phyloP scores from a whole-genome alignment of 371 early-diverging fungal species.

The Chytridium lagenaria region DNA sequence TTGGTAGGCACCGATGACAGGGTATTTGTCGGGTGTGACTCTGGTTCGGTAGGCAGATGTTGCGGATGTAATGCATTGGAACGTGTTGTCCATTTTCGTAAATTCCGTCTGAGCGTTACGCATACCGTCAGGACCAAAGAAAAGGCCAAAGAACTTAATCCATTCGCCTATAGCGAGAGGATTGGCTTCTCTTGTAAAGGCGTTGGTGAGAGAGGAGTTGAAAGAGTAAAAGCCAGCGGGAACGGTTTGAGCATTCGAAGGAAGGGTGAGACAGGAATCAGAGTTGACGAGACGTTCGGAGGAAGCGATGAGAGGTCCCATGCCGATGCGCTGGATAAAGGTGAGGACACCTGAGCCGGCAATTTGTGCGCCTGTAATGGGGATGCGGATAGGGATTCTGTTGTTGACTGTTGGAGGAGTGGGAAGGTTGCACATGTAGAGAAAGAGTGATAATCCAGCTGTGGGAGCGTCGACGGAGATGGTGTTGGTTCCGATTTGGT shows the following conservation, averaged over 20 bases:
- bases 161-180: conserved; percentile 33
- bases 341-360: neutral
- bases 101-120: neutral
- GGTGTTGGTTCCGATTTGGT: neutral
- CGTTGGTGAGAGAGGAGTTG: neutral
- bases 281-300: neutral
- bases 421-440: neutral
- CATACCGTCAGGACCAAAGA: conserved; percentile 10
- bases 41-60: neutral
- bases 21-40: neutral
- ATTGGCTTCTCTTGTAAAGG: conserved; percentile 7
- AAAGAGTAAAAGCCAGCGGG: neutral
- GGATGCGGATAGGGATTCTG: neutral
- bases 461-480: neutral
- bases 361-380: neutral
- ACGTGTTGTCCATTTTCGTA: neutral
- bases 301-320: neutral
- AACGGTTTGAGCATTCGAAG: neutral
- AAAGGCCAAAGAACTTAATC: conserved; percentile 33
- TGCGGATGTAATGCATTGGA: neutral
- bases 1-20: neutral
- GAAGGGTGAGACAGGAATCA: neutral
- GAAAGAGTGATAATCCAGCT: neutral
- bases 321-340: neutral
- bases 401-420: neutral